Conservation (phyloP, 2,329 filamentous ascomycete genomes). For the Penicillium aurantiogriseum region DNA sequence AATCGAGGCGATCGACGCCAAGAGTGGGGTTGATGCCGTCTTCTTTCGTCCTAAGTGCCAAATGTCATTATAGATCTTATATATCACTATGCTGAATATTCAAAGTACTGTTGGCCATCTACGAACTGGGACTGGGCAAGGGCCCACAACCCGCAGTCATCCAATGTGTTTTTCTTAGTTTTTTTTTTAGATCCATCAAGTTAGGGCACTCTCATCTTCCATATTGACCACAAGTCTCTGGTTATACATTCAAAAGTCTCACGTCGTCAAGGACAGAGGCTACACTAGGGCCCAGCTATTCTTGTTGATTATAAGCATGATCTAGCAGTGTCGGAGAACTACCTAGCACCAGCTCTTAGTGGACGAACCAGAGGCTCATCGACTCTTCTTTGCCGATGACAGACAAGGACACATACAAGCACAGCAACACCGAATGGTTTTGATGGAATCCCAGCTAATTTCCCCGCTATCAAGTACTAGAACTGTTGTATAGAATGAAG, state of each 20-base stretch:
- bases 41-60: not conserved
- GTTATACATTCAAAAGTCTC: too few relatives aligned
- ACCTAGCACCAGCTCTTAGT: not conserved
- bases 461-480: not conserved
- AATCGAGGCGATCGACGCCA: not conserved
- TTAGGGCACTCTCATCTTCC: not conserved
- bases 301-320: not conserved
- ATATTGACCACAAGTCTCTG: not conserved
- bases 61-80: not conserved
- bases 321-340: not conserved
- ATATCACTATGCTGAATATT: not conserved
- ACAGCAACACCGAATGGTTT: not conserved
- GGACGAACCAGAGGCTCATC: not conserved
- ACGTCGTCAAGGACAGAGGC: not conserved
- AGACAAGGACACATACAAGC: not conserved
- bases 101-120: not conserved
- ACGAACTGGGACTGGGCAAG: not conserved
- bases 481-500: not conserved
- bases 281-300: not conserved
- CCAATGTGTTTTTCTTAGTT: not conserved
- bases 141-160: not conserved
- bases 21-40: not conserved
- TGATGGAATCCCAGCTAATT: not conserved
- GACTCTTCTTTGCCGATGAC: not conserved
- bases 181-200: not conserved